These are phyloP conservation scores for Thermothelomyces thermophilus DNA, from an alignment of 2,329 filamentous ascomycete genomes.

Conservation along the genomic window DNA sequence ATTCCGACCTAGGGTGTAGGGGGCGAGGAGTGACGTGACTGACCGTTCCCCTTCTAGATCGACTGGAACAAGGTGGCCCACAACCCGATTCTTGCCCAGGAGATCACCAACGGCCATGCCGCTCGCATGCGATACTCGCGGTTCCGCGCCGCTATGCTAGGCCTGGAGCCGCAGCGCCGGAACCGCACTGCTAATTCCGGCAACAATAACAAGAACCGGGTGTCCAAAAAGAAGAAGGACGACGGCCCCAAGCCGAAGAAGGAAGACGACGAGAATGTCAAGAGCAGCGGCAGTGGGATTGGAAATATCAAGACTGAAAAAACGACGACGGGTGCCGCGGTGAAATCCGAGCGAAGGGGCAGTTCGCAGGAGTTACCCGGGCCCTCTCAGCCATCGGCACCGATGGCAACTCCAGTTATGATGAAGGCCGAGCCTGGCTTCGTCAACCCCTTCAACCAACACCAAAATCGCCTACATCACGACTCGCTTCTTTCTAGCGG, in stretches of 20 bases:
- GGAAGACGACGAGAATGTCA: conserved; percentile 14
- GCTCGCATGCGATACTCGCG: conserved; percentile 55
- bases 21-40: background rate
- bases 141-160: conserved; percentile 42
- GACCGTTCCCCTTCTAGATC: conserved; percentile 37
- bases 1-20: too few species aligned
- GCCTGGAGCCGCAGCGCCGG: conserved; percentile 43
- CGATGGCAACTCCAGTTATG: conserved; percentile 5
- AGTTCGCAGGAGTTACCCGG: background rate
- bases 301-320: conserved; percentile 12
- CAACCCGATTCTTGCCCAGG: conserved; percentile 46
- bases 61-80: conserved; percentile 53
- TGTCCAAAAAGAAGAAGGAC: conserved; percentile 42
- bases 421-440: conserved; percentile 11
- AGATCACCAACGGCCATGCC: conserved; percentile 54
- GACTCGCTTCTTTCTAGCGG: background rate
- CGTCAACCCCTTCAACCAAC: conserved; percentile 2
- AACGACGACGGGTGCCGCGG: background rate
- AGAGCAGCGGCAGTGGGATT: conserved; percentile 4
- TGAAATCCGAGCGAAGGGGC: conserved; percentile 15
- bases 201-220: conserved; percentile 36
- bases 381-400: conserved; percentile 7
- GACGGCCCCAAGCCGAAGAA: conserved; percentile 28
- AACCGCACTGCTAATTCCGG: conserved; percentile 31
- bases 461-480: background rate